Base-by-base conservation (phyloP, 768 basidiomycete species). In the Leccinum rimulosum region DNA sequence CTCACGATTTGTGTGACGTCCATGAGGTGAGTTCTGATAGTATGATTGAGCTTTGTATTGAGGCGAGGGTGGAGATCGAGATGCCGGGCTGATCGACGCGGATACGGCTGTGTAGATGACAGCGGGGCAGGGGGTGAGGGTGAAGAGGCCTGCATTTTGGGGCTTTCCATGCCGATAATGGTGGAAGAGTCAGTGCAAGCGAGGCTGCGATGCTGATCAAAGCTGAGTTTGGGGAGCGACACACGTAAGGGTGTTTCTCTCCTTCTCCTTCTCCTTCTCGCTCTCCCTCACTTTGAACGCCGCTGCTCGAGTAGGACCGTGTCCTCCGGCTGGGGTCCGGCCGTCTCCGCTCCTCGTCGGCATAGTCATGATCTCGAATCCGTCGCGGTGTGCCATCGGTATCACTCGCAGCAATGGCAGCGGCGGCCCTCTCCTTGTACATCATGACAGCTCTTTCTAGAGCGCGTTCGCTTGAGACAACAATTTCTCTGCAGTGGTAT, bases 381-480 rank as follows among this genome's bases (percentile, higher is more conserved):
- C 88, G 89, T 64, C 76, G 80, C 31, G 81, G 84, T 59, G 77
- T 73, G 11, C 77, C 80, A 56, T 71, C 71, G 17, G 60, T 61
- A 59, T 69, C 64, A 36, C 50, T 52, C 6, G 55, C 27, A 52
- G 65, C 50, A 17, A 67, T 66, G 25, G 61, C 47, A 31, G 66
- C 64, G 31, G 64, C 70, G 1, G 80, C 74, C 28, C 82, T 84
- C 68, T 98, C 96, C 68, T 93, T 95, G 56, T 94, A 22, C 22
- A 22, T 22, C 22, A 22, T 22, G 22, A 22, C 22, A 91, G 91
- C 88, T 58, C 83, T 64, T 84, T 89, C 93, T 90, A 97, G 55
- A 95, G 85, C 3, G 86, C 83, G 65, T 87, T 92, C 0, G 94
- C 95, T 65, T 94, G 93, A 0, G 87, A 80, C 1, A 96, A 66